These are phyloP conservation scores for Tricholoma hemisulphureum DNA, from an alignment of 768 basidiomycete species.

Conservation along the genomic window DNA sequence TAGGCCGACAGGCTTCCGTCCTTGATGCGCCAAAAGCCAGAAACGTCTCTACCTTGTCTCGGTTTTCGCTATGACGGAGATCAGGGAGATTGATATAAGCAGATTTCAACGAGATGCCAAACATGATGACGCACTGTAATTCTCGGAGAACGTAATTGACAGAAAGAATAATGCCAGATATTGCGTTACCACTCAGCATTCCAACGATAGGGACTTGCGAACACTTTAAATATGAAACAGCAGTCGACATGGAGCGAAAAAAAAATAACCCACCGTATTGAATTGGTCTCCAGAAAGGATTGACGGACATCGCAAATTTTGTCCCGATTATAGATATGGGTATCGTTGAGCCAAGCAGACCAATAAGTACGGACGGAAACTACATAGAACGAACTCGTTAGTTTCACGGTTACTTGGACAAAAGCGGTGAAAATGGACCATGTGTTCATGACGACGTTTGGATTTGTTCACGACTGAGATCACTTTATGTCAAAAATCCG, in stretches of 20 bases:
- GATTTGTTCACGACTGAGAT: slow-evolving; percentile 73
- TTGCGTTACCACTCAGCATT: slow-evolving; percentile 82
- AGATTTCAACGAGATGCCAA: not conserved
- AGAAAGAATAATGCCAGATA: slow-evolving; percentile 73
- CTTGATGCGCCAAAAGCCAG: slow-evolving; percentile 85
- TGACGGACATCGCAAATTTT: slow-evolving; percentile 70
- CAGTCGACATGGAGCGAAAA: not conserved
- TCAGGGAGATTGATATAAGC: not conserved
- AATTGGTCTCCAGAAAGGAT: slow-evolving; percentile 82
- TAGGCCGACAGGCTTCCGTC: slow-evolving; percentile 78
- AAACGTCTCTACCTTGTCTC: slow-evolving; percentile 82
- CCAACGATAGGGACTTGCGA: slow-evolving; percentile 74
- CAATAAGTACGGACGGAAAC: slow-evolving; percentile 64
- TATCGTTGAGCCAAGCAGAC: slow-evolving; percentile 73
- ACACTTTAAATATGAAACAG: not conserved
- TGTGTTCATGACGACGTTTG: slow-evolving; percentile 67
- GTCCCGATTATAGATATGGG: slow-evolving; percentile 78
- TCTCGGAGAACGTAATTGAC: slow-evolving; percentile 71
- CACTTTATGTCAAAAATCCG: not conserved
- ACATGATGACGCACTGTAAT: slow-evolving; percentile 55
- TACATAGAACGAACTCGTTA: slow-evolving; percentile 21
- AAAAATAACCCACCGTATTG: slow-evolving; percentile 60
- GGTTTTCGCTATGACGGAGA: slow-evolving; percentile 57
- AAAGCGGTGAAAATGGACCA: slow-evolving; percentile 45
- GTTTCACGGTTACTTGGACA: not conserved